These are phyloP conservation scores for Schizosaccharomyces lindneri DNA, from an alignment of 805 yeast genomes.

Conservation along the genomic window DNA sequence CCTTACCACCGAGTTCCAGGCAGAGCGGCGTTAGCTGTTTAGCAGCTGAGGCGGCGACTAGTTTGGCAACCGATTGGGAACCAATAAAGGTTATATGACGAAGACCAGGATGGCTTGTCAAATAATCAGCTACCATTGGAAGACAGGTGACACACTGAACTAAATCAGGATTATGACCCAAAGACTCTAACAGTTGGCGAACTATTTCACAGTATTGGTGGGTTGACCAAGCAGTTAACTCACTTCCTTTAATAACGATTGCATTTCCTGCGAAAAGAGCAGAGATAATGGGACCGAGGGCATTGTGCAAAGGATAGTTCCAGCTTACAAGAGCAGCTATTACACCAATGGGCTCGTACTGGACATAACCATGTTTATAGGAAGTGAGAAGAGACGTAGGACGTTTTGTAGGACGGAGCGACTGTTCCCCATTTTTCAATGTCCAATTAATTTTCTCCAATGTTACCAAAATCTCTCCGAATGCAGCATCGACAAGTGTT, in stretches of 20 bases:
- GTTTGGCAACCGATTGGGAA: slow-evolving; percentile 80
- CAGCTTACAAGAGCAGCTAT: slow-evolving; percentile 82
- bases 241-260: slow-evolving; percentile 79
- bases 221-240: slow-evolving; percentile 88
- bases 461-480: slow-evolving; percentile 83
- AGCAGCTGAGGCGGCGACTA: slow-evolving; percentile 62
- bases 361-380: slow-evolving; percentile 77
- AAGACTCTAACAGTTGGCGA: slow-evolving; percentile 41
- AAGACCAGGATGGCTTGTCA: slow-evolving; percentile 61
- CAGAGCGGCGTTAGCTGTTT: slow-evolving; percentile 80
- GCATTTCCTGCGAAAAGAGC: slow-evolving; percentile 79
- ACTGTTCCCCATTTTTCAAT: slow-evolving; percentile 51
- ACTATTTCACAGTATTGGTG: slow-evolving; percentile 50
- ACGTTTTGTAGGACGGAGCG: slow-evolving; percentile 44
- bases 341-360: slow-evolving; percentile 79
- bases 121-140: slow-evolving; percentile 69
- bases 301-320: slow-evolving; percentile 84
- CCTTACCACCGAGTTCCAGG: slow-evolving; percentile 92
- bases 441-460: slow-evolving; percentile 84
- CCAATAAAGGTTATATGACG: slow-evolving; percentile 88
- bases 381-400: slow-evolving; percentile 58
- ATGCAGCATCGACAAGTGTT: slow-evolving; percentile 3
- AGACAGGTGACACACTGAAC: slow-evolving; percentile 76
- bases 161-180: slow-evolving; percentile 55
- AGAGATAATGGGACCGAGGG: slow-evolving; percentile 80